These are phyloP conservation scores for Chlorella ohadii DNA, from an alignment of 139 green algal species.

Conservation along the genomic window DNA sequence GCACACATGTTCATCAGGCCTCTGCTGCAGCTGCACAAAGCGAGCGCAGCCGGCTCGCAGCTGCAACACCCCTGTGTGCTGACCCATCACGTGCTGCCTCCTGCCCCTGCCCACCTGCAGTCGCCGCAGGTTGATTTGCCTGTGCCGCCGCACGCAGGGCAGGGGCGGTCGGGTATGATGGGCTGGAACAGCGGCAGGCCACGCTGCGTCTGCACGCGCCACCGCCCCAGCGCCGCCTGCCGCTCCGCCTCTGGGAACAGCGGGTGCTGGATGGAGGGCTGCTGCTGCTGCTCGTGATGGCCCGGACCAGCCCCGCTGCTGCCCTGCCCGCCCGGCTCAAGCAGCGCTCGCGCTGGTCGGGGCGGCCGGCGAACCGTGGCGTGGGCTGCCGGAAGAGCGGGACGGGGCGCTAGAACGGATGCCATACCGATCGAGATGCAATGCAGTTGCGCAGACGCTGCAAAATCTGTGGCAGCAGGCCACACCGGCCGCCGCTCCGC, in stretches of 20 bases:
- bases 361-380: no score
- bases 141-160: conserved; percentile 37
- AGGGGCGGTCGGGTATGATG: conserved; percentile 13
- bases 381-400: no score
- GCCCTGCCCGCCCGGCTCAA: background rate
- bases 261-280: conserved; percentile 24
- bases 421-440: no score
- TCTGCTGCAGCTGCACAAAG: no score
- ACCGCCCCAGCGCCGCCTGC: conserved; percentile 10
- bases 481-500: no score
- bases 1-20: no score
- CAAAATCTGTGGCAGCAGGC: no score
- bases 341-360: background rate
- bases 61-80: no score
- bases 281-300: conserved; percentile 13
- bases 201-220: conserved; percentile 34
- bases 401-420: no score
- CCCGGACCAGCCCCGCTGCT: background rate
- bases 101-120: conserved; percentile 25
- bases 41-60: no score
- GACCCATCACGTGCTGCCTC: no score
- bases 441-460: no score
- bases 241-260: conserved; percentile 5
- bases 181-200: conserved; percentile 7
- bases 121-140: conserved; percentile 44